phyloP scores from a whole-genome alignment of 495 filamentous ascomycete genomes.

The Collariella sp. region DNA sequence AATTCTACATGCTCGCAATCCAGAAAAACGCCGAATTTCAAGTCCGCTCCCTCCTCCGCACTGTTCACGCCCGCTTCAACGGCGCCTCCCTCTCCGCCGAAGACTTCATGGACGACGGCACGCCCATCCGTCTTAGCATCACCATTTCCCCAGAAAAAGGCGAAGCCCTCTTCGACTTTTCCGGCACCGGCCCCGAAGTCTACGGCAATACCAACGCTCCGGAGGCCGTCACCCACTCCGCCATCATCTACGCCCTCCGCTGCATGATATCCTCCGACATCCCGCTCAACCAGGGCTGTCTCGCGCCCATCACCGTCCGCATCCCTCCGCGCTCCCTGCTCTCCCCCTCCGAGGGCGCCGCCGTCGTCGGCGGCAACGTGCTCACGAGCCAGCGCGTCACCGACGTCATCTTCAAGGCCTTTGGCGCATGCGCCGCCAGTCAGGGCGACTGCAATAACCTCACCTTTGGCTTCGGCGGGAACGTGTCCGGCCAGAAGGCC shows the following conservation, averaged over 20 bases:
- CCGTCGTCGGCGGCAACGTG: slow-evolving; percentile 94
- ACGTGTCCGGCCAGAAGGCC: slow-evolving; percentile 52
- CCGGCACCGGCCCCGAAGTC: slow-evolving; percentile 83
- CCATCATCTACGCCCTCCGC: slow-evolving; percentile 93
- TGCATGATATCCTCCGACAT: slow-evolving; percentile 91
- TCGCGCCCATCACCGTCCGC: slow-evolving; percentile 75
- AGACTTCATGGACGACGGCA: slow-evolving; percentile 93
- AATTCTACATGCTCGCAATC: slow-evolving; percentile 93
- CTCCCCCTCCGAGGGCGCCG: slow-evolving; percentile 76
- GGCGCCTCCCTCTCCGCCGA: slow-evolving; percentile 64
- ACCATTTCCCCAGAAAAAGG: slow-evolving; percentile 76
- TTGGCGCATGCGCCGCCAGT: slow-evolving; percentile 79
- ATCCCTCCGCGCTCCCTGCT: slow-evolving; percentile 80
- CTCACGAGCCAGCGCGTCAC: slow-evolving; percentile 85
- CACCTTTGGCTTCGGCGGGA: slow-evolving; percentile 75
- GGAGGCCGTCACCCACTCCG: slow-evolving; percentile 85
- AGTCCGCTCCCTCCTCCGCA: slow-evolving; percentile 77
- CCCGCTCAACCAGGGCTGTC: slow-evolving; percentile 91
- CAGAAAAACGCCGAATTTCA: slow-evolving; percentile 85
- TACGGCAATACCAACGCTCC: slow-evolving; percentile 95
- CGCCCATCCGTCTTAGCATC: slow-evolving; percentile 74
- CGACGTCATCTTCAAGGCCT: slow-evolving; percentile 87
- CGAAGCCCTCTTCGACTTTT: slow-evolving; percentile 86
- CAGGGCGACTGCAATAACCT: slow-evolving; percentile 94
- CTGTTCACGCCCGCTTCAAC: slow-evolving; percentile 65